A percentile compares a stretch with the other conserved stretches of the same genome.
phyloP scores from a whole-genome alignment of 2,329 filamentous ascomycete genomes.

The Paradendryphiella salina region DNA sequence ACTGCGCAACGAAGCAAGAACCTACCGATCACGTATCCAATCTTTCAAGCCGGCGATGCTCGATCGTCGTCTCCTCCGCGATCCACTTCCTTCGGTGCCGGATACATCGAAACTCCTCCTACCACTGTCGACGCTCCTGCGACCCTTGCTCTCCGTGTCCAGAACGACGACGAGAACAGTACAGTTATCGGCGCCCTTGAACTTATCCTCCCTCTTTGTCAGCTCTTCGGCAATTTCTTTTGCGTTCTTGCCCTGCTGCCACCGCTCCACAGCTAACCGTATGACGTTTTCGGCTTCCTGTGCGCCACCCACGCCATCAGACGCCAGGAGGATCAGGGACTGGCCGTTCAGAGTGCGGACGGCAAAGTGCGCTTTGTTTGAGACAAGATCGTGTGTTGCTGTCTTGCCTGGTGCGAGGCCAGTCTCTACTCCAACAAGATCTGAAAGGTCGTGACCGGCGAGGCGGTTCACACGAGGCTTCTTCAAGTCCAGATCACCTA shows the following conservation, averaged over 20 bases:
- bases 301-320: constrained; percentile 29
- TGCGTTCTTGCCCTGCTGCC: constrained; percentile 17
- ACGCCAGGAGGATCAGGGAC: constrained; percentile 25
- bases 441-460: constrained; percentile 29
- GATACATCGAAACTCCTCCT: constrained; percentile 14
- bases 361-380: constrained; percentile 29
- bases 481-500: constrained; percentile 32
- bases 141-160: constrained; percentile 17
- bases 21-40: constrained; percentile 17
- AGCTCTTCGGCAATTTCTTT: constrained; percentile 25
- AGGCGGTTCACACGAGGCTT: constrained; percentile 31
- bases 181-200: constrained; percentile 28
- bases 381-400: constrained; percentile 27
- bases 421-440: constrained; percentile 29
- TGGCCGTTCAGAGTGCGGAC: constrained; percentile 22
- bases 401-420: constrained; percentile 28
- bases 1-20: too few species aligned
- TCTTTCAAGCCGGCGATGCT: constrained; percentile 21
- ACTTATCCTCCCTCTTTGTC: constrained; percentile 18
- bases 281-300: constrained; percentile 24
- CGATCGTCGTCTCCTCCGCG: constrained; percentile 10
- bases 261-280: constrained; percentile 20
- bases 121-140: constrained; percentile 15
- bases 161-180: constrained; percentile 27
- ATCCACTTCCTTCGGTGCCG: constrained; percentile 2